Base-by-base conservation (phyloP, 176 grass and related monocot species). In the Puya raimondii region DNA sequence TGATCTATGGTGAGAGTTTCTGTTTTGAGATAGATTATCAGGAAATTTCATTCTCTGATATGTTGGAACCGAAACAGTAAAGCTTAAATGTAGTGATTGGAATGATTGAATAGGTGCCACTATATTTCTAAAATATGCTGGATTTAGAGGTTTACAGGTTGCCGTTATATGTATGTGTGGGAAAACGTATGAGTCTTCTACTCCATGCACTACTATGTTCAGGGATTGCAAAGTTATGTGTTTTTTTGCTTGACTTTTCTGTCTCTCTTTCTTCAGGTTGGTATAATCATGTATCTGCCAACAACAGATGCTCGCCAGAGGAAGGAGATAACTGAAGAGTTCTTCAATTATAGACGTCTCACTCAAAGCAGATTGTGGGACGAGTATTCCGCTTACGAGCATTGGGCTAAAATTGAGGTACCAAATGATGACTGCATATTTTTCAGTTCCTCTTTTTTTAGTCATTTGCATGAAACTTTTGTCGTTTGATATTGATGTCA, bases 381-480 rank as follows among this genome's bases (percentile, higher is more conserved):
- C 84, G 75, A 74, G 75, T 96, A 87, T 81, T 96, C 83, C 75
- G 93, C 93, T 61, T 92, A 81, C 49, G 93, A 96, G 53, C 93
- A 96, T 66, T 96, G 89, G 93, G 93, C 93, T 21, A 96, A 96
- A 85, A 89, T 96, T 79, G 89, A 96, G 93, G 93, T 96, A 69
- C 18, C 18, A 22, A 67, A 29, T 65, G 26, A 80, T 48, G 42
- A 74, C 27, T 73, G 23, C 16, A 48, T 22, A 17, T 13, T 65
- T 3, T 33, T 58, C 18, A 0, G 18, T 17, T 18, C 54, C 18
- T 18, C 15, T 58, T 17, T 58, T 58, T 58, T 17, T 58, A 8
- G 18, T 58, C 15, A 17, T 17, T 58, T 17, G 54, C 54, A 6
- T 58, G 7, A 58, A 20, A 18, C 18, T 58, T 58, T 58, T 58